Conservation (phyloP, 1,284 basidiomycete genomes). For the Sporisorium sorghi region DNA sequence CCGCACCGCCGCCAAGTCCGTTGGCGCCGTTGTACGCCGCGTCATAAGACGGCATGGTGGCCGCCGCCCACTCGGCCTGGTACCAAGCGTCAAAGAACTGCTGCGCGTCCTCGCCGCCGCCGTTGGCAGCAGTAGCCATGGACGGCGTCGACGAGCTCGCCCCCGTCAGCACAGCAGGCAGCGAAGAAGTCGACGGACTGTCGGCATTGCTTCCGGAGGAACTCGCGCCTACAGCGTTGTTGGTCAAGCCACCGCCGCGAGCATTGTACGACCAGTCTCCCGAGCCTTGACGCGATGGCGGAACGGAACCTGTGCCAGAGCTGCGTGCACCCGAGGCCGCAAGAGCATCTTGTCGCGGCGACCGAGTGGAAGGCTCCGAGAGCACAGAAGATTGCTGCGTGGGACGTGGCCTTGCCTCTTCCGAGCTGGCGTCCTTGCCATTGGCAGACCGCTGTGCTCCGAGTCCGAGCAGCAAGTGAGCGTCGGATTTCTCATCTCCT, state of each 20-base stretch:
- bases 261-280: conserved; percentile 40
- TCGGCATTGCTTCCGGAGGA: conserved; percentile 32
- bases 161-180: conserved; percentile 10
- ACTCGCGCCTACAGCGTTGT: conserved; percentile 22
- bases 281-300: conserved; percentile 28
- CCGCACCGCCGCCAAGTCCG: conserved; percentile 34
- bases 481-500: conserved; percentile 37
- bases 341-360: conserved; percentile 14
- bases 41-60: conserved; percentile 51
- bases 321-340: conserved; percentile 2
- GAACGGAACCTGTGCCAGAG: conserved; percentile 9
- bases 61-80: conserved; percentile 53
- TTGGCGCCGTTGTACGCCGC: conserved; percentile 40
- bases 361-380: background rate
- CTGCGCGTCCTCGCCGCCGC: conserved; percentile 51
- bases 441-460: conserved; percentile 11
- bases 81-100: conserved; percentile 56
- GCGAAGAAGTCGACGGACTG: conserved; percentile 37
- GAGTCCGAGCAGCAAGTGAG: conserved; percentile 39
- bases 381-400: background rate
- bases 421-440: conserved; percentile 5
- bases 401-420: conserved; percentile 2
- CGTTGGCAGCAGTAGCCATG: conserved; percentile 20
- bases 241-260: conserved; percentile 21
- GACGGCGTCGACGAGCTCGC: conserved; percentile 36